Base-by-base conservation (phyloP, 2,329 filamentous ascomycete genomes). In the Thelonectria rubi region DNA sequence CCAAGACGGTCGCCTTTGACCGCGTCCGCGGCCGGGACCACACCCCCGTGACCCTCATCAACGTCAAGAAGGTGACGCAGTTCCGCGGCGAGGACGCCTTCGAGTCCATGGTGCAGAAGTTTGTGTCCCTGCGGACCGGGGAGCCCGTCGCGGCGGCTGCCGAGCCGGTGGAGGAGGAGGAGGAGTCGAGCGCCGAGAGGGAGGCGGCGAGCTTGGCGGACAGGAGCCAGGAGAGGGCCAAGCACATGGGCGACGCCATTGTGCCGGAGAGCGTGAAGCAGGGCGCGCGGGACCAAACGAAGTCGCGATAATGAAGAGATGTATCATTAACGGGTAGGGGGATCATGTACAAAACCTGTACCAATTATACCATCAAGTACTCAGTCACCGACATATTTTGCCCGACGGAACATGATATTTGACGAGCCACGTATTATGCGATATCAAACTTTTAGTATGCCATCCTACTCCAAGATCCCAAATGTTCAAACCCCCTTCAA, bases 11-110 rank as follows among this genome's bases (percentile, higher is more conserved):
- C 7, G 92, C 92, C 45, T 84, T 88, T 21, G 84, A 88, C 72
- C 78, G 82, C 58, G 73, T 76, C 49, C 76, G 87, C 14, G 84
- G 87, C 40, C 82, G 86, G 53, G 75, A 80, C 2, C 80, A 91
- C 71, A 91, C 88, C 68, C 84, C 91, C 32, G 81, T 95, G 69
- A 97, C 94, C 34, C 80, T 82, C 58, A 83, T 86, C 73, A 98
- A 98, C 79, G 84, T 94, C 47, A 82, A 84, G 66, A 98, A 98
- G 80, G 92, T 96, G 55, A 95, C 92, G 60, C 97, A 87, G 79
- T 85, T 93, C 64, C 79, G 86, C 65, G 93, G 92, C 37, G 80
- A 90, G 70, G 77, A 83, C 58, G 86, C 86, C 26, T 84, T 98
- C 67, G 89, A 95, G 71, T 74, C 80, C 12, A 84, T 90, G 84